Conservation (phyloP, 495 filamentous ascomycete species). For the Trichoderma erinaceum region DNA sequence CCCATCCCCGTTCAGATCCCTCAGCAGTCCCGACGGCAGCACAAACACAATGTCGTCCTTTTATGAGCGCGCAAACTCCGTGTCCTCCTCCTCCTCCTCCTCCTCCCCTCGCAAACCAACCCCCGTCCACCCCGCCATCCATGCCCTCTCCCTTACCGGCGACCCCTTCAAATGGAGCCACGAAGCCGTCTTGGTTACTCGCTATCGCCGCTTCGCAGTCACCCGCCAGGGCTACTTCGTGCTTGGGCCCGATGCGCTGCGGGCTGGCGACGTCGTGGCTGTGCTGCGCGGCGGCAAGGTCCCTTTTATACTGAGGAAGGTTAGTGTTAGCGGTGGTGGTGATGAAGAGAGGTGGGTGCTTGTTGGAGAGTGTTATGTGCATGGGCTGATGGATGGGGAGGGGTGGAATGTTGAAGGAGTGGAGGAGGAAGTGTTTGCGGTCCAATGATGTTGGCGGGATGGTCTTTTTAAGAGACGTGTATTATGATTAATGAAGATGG, state of each 20-base stretch:
- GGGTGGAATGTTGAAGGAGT: slow-evolving; percentile 11
- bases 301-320: slow-evolving; percentile 24
- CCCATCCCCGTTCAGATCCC: not conserved
- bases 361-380: slow-evolving; percentile 28
- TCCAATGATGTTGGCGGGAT: not conserved
- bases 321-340: not conserved
- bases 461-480: not conserved
- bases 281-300: slow-evolving; percentile 28
- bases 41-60: not conserved
- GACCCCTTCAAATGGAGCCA: slow-evolving; percentile 23
- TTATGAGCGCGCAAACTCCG: not conserved
- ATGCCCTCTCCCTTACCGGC: slow-evolving; percentile 11
- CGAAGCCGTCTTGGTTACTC: slow-evolving; percentile 20
- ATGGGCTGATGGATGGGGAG: slow-evolving; percentile 27
- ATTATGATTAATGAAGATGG: not conserved
- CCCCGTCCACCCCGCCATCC: slow-evolving; percentile 9
- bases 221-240: slow-evolving; percentile 22
- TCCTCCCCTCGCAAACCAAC: not conserved
- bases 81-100: not conserved
- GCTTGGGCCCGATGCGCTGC: slow-evolving; percentile 21
- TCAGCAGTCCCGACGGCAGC: not conserved
- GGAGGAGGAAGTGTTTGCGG: slow-evolving; percentile 10
- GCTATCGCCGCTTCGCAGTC: slow-evolving; percentile 21
- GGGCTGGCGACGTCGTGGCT: slow-evolving; percentile 26
- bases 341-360: slow-evolving; percentile 18